Conservation (phyloP, 108 stramenopile genomes). For the Schizochytrium sp. region DNA sequence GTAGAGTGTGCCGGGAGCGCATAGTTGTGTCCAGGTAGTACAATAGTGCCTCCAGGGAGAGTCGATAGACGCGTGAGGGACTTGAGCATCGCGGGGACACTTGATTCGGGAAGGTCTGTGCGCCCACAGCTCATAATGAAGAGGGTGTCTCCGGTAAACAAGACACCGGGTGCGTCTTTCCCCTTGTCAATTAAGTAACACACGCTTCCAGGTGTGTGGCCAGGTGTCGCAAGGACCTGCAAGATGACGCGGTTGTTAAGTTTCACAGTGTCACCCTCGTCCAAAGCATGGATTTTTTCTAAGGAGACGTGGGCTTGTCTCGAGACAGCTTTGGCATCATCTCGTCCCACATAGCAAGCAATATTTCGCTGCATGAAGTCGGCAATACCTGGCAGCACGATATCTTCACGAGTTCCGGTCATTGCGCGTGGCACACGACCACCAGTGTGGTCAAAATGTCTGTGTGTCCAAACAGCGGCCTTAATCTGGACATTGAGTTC, state of each 20-base stretch:
- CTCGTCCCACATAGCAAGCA: constrained; percentile 22
- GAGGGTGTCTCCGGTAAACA: constrained; percentile 47
- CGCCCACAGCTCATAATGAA: constrained; percentile 41
- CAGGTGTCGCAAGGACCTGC: constrained; percentile 10
- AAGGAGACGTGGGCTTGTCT: constrained; percentile 2
- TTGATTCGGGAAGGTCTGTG: constrained; percentile 44
- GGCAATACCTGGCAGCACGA: constrained; percentile 34
- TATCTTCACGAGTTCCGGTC: constrained; percentile 16
- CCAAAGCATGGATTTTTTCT: constrained; percentile 16
- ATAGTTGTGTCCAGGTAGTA: constrained; percentile 45
- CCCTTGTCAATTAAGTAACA: background rate
- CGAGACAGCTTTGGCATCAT: background rate
- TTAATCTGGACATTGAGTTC: background rate
- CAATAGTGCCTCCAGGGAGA: constrained; percentile 16
- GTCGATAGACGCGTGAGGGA: constrained; percentile 24
- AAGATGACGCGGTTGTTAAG: background rate
- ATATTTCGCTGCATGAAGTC: background rate
- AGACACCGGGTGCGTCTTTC: background rate
- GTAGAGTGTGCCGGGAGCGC: constrained; percentile 40
- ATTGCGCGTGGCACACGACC: constrained; percentile 41
- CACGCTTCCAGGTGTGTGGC: constrained; percentile 45
- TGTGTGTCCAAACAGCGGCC: constrained; percentile 19
- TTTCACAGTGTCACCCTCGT: background rate
- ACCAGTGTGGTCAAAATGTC: constrained; percentile 59
- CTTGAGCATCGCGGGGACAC: constrained; percentile 22